Conservation (phyloP, 2,329 filamentous ascomycete species). For the Fusarium temperatum region DNA sequence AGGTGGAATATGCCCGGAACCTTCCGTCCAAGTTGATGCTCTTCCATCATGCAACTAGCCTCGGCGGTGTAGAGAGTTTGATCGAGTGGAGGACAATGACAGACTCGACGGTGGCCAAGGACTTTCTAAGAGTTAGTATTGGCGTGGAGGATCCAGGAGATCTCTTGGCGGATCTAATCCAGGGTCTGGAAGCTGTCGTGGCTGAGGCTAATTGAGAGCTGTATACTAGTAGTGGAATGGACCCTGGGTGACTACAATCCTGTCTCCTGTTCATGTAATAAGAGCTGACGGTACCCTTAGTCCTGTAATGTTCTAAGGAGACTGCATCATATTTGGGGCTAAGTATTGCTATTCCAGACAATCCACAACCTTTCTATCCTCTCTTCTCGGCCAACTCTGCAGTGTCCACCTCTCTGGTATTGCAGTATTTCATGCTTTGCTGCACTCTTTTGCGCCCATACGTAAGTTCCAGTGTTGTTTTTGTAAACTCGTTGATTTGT, state of each 20-base stretch:
- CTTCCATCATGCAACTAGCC: constrained; percentile 93
- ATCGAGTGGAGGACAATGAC: constrained; percentile 96
- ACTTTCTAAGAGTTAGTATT: constrained; percentile 81
- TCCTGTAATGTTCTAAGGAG: not conserved
- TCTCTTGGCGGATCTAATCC: constrained; percentile 75
- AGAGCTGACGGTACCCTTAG: not conserved
- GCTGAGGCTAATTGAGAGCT: not conserved
- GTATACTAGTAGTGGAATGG: too few species aligned
- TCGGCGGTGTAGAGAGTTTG: constrained; percentile 93
- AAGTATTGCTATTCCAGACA: not conserved
- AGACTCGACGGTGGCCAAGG: constrained; percentile 75
- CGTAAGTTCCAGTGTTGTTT: not conserved
- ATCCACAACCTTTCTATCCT: not conserved
- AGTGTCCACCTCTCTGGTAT: not conserved
- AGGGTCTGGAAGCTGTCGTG: constrained; percentile 62
- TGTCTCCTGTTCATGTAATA: not conserved
- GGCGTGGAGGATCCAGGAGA: constrained; percentile 90
- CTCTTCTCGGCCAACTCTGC: not conserved
- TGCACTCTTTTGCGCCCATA: not conserved
- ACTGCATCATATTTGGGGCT: not conserved
- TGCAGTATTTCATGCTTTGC: not conserved
- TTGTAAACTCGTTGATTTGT: not conserved
- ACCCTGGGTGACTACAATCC: accelerated
- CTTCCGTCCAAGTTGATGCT: constrained; percentile 81
- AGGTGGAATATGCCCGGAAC: constrained; percentile 66